Evolutionary conservation across 345 rosid genomes (phyloP).

Genomic region (Citrus maxima): DNA sequence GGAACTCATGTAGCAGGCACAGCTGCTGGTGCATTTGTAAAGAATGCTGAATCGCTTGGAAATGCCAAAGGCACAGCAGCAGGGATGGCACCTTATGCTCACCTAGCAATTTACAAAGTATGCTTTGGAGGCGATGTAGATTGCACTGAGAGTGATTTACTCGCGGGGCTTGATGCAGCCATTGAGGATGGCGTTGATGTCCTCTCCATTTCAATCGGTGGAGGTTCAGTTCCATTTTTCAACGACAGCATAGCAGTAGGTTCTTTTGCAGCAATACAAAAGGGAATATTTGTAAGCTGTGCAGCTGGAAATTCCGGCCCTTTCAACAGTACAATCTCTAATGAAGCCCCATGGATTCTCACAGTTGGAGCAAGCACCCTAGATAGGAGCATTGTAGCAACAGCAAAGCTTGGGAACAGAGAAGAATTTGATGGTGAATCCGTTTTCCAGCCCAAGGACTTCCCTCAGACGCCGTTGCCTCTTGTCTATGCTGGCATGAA

Average conservation of each 20-base stretch:
- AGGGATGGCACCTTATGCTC: conserved; percentile 60
- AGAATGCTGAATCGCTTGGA: conserved; percentile 33
- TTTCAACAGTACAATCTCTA: conserved; percentile 22
- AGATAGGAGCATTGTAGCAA: conserved; percentile 51
- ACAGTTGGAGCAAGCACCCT: conserved; percentile 64
- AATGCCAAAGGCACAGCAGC: conserved; percentile 50
- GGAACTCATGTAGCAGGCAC: conserved; percentile 61
- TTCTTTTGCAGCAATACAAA: conserved; percentile 50
- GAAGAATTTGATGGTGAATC: conserved; percentile 32
- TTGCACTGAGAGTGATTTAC: conserved; percentile 42
- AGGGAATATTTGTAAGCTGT: conserved; percentile 57
- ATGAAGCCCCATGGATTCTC: conserved; percentile 59
- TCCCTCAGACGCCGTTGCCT: conserved; percentile 26
- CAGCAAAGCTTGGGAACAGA: conserved; percentile 42
- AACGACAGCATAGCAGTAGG: conserved; percentile 48
- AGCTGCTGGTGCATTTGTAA: conserved; percentile 43
- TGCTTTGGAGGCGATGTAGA: conserved; percentile 42
- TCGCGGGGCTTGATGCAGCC: conserved; percentile 55
- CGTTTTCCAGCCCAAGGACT: conserved; percentile 33
- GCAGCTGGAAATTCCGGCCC: conserved; percentile 53
- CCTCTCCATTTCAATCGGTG: conserved; percentile 46
- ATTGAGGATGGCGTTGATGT: conserved; percentile 52
- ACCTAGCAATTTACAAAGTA: conserved; percentile 56
- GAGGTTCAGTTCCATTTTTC: conserved; percentile 35
- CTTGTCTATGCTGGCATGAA: conserved; percentile 42